Evolutionary conservation across 2,329 filamentous ascomycete species (phyloP), one percentile per base, ranked within the genome.

Genomic region (Graphilbum ipis-grandicollis): DNA sequence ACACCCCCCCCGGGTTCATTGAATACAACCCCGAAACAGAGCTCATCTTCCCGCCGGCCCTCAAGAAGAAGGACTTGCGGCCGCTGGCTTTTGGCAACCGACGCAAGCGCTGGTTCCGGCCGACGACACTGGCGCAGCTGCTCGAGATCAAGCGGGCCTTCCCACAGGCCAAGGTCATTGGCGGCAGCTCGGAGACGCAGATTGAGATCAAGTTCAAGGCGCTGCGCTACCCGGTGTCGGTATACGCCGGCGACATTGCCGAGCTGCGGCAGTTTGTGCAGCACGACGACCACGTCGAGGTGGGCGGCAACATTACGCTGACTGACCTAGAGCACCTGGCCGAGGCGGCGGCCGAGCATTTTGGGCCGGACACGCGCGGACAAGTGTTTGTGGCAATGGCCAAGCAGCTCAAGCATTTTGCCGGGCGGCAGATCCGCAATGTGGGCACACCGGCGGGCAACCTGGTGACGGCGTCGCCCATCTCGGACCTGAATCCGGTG

Each of bases 151-250:
- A 96, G 62, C 75, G 67, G 48, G 75, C 71, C 0, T 78, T 84
- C 46, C 88, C 88, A 0, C 74, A 77, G 19, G 84, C 88, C 5
- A 98, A 96, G 56, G 75, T 98, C 42, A 93, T 98, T 42, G 88
- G 85, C 35, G 90, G 90, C 42, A 93, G 85, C 53, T 93, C 86
- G 2, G 90, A 98, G 56, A 96, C 88, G 0, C 90, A 96, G 56
- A 96, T 98, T 42, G 90, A 98, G 58, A 81, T 92, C 59, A 94
- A 93, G 57, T 96, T 98, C 69, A 96, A 96, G 60, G 84, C 79
- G 1, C 72, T 93, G 64, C 71, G 85, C 48, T 96, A 96, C 52
- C 78, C 79, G 4, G 75, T 82, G 1, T 94, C 86, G 0, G 81
- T 98, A 0, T 96, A 79, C 46, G 81, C 96, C 9, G 86, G 88